These are phyloP conservation scores for Xylariaceae sp. DNA, from an alignment of 2,329 filamentous ascomycete species.

Conservation along the genomic window DNA sequence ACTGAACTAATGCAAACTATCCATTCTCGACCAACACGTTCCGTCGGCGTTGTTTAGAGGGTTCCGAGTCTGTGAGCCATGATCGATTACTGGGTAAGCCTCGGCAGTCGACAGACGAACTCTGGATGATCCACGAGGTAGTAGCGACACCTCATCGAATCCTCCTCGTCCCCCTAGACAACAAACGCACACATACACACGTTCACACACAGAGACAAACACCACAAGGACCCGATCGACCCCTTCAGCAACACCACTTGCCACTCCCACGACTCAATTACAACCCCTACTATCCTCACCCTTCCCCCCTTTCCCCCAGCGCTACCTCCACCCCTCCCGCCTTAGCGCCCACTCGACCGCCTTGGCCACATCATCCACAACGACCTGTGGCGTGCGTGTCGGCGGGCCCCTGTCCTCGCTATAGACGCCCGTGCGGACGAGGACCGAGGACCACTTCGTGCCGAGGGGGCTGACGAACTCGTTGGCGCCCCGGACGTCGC, in stretches of 20 bases:
- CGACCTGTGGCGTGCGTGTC: constrained; percentile 61
- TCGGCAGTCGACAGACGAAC: background rate
- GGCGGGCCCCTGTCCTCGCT: constrained; percentile 50
- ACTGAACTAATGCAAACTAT: background rate
- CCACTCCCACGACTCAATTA: no score
- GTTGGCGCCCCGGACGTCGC: constrained; percentile 88
- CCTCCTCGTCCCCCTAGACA: no score
- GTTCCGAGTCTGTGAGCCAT: background rate
- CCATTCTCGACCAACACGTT: background rate
- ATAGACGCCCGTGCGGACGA: constrained; percentile 84
- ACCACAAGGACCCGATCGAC: no score
- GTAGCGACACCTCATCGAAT: no score
- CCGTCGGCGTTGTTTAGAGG: background rate
- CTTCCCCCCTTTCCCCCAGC: no score
- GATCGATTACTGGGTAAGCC: background rate
- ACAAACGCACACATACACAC: no score
- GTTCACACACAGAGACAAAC: no score
- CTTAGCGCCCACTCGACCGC: constrained; percentile 78
- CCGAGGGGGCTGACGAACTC: constrained; percentile 67
- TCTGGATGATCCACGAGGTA: no score
- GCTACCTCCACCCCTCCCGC: constrained; percentile 47
- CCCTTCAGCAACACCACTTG: no score
- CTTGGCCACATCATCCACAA: constrained; percentile 74
- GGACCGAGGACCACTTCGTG: constrained; percentile 75
- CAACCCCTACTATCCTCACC: no score